Base-by-base conservation (phyloP, 257 asterid genomes). In the Catharanthus roseus region DNA sequence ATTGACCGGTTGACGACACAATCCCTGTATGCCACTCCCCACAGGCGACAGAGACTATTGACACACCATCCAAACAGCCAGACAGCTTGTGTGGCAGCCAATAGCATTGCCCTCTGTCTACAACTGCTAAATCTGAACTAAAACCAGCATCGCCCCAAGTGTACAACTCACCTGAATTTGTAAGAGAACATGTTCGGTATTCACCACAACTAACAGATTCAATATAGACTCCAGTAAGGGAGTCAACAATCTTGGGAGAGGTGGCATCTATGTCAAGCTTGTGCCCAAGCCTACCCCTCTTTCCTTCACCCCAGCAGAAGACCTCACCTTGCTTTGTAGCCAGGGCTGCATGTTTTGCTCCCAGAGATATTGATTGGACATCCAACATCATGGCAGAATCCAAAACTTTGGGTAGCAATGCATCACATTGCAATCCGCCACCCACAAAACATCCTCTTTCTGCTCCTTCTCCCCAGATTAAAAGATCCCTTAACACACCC, bases 21-120 rank as follows among this genome's bases (percentile, higher is more conserved):
- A 82, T 78, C 50, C 83, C 82, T 0, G 80, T 84, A 67, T 84
- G 88, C 88, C 88, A 84, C 73, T 74, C 86, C 15, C 86, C 88
- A 75, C 88, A 84, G 50, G 86, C 83, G 36, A 84, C 83, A 49
- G 60, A 57, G 47, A 71, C 76, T 42, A 84, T 66, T 19, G 66
- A 62, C 54, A 84, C 78, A 63, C 88, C 77, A 33, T 73, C 85
- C 38, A 77, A 62, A 24, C 65, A 65, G 49, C 85, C 80, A 57
- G 77, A 77, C 53, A 82, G 63, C 69, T 70, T 79, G 44, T 68
- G 77, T 1, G 88, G 88, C 58, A 82, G 80, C 88, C 86, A 82
- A 71, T 71, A 75, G 73, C 83, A 72, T 79, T 74, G 68, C 49
- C 68, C 74, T 54, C 41, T 64, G 47, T 61, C 72, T 12, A 49